phyloP scores from a whole-genome alignment of 2,329 filamentous ascomycete species.

The Neofusicoccum umdonicola region DNA sequence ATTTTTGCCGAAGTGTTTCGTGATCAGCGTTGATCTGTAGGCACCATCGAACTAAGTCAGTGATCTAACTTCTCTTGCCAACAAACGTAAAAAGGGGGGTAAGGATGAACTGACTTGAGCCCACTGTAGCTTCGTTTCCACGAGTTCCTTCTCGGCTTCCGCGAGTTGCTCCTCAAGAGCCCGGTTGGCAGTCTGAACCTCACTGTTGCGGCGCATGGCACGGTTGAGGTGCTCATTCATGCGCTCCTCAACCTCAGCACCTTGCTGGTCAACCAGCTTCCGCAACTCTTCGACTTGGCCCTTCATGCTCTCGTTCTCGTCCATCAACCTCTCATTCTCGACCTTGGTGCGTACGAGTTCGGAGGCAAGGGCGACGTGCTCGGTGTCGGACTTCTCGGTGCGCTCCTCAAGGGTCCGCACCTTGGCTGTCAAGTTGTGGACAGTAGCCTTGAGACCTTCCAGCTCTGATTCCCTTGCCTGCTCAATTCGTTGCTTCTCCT shows the following conservation, averaged over 20 bases:
- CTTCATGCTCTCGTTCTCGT: constrained; percentile 84
- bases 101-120: constrained; percentile 70
- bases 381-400: constrained; percentile 81
- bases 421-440: constrained; percentile 64
- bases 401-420: constrained; percentile 86
- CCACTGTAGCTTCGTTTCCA: constrained; percentile 90
- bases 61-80: background rate
- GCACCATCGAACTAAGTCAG: background rate
- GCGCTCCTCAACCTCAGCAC: constrained; percentile 78
- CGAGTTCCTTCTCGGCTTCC: constrained; percentile 88
- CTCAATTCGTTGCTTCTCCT: constrained; percentile 80
- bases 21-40: constrained; percentile 46
- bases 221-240: constrained; percentile 84
- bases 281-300: constrained; percentile 83
- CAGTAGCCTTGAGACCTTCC: constrained; percentile 60
- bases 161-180: constrained; percentile 83
- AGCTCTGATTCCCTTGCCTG: constrained; percentile 81
- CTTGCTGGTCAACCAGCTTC: constrained; percentile 84
- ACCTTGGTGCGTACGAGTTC: constrained; percentile 91
- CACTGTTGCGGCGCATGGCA: constrained; percentile 86
- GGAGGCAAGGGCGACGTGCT: constrained; percentile 87
- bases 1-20: constrained; percentile 49
- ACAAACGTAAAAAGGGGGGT: too few species aligned
- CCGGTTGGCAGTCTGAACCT: constrained; percentile 91
- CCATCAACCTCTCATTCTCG: constrained; percentile 83